Conservation (phyloP, 148 eudicot species). For the Vaccinium darrowii region DNA sequence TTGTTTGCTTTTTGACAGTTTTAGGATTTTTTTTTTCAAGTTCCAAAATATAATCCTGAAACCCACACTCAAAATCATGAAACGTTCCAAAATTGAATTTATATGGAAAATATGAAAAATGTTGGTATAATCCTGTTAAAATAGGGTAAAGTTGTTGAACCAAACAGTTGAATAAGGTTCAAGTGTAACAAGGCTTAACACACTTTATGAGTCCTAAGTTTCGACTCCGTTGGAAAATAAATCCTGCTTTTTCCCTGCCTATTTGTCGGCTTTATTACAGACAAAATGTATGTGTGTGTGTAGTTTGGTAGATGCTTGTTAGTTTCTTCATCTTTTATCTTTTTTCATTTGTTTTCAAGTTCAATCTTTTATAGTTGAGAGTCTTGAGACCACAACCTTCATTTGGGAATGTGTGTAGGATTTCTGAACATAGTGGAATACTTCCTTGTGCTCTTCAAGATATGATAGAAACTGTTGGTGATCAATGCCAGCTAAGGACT, state of each 20-base stretch:
- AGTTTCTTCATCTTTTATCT: neutral
- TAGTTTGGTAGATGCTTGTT: neutral
- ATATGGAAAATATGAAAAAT: neutral
- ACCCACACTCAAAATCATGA: neutral
- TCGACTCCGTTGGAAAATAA: neutral
- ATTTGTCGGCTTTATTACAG: neutral
- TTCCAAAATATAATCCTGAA: neutral
- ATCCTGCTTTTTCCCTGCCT: no score
- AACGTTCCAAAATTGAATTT: neutral
- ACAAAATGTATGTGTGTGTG: neutral
- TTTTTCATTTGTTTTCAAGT: neutral
- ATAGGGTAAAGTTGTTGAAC: neutral
- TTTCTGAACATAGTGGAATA: conserved; percentile 16
- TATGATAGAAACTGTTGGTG: conserved; percentile 24
- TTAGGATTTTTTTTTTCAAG: neutral
- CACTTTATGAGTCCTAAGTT: neutral
- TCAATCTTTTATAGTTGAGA: neutral
- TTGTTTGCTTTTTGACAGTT: neutral
- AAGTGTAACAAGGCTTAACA: neutral
- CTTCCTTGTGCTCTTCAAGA: conserved; percentile 16
- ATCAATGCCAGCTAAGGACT: conserved; percentile 29
- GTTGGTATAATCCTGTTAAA: neutral
- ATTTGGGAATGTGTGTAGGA: conserved; percentile 11
- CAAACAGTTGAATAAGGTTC: neutral
- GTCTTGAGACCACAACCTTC: neutral